These are phyloP conservation scores for Chlamydomonas urium DNA, from an alignment of 139 green algal genomes.

Conservation along the genomic window DNA sequence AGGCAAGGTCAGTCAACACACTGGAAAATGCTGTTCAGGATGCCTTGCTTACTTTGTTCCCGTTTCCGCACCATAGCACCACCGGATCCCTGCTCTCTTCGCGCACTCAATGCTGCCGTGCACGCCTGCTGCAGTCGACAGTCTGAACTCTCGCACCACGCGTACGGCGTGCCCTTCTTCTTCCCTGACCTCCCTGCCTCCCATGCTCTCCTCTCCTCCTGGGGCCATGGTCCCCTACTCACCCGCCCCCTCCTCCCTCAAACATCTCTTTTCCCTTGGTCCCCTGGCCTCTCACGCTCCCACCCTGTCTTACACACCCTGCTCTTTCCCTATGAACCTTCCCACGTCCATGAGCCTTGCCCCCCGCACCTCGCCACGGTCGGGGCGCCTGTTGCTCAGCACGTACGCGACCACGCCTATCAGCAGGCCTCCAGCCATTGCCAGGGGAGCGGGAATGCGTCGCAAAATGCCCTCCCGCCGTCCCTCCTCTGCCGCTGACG, in stretches of 20 bases:
- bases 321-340: no score
- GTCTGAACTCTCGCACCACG: neutral
- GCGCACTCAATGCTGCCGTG: neutral
- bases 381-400: neutral
- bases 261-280: neutral
- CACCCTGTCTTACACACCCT: neutral
- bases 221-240: neutral
- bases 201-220: no score
- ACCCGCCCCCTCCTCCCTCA: no score
- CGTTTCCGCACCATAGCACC: neutral
- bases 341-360: no score
- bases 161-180: neutral
- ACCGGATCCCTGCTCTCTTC: neutral
- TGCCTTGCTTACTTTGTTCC: neutral
- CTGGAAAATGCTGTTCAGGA: neutral
- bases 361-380: neutral
- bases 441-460: neutral
- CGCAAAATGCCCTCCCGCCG: no score
- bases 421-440: neutral
- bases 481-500: neutral
- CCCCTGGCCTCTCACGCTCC: neutral
- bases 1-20: neutral
- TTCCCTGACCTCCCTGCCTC: no score
- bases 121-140: neutral
- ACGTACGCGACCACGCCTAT: neutral